Conservation (phyloP, 257 asterid species). For the Ligustrum vulgare region DNA sequence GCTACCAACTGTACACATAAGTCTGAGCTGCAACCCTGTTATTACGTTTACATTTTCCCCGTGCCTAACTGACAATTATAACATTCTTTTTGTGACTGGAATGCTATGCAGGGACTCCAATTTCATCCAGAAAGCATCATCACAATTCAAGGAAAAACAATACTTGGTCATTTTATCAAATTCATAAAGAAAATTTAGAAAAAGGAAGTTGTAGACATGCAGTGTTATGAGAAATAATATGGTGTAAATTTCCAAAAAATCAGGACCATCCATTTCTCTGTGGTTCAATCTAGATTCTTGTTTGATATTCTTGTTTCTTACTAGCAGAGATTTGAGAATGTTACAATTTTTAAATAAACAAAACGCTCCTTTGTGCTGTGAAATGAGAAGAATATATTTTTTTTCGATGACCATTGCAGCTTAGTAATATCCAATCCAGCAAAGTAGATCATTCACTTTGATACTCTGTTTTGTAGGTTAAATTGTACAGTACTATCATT, state of each 20-base stretch:
- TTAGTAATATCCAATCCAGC: not conserved
- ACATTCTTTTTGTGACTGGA: not conserved
- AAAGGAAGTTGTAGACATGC: slow-evolving; percentile 46
- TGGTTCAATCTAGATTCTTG: not conserved
- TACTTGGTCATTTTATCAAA: slow-evolving; percentile 69
- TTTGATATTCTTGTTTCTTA: not conserved
- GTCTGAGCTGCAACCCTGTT: not conserved
- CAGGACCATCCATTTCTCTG: not conserved
- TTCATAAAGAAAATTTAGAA: slow-evolving; percentile 66
- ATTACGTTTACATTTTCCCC: not conserved
- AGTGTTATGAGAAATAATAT: slow-evolving; percentile 28
- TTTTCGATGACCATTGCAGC: not conserved
- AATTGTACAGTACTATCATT: too few species aligned
- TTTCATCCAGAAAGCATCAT: slow-evolving; percentile 92
- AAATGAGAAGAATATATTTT: not conserved
- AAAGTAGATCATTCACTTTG: too few species aligned
- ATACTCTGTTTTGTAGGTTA: too few species aligned
- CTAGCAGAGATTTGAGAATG: not conserved
- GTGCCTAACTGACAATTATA: not conserved
- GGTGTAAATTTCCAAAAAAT: not conserved
- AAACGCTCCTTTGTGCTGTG: not conserved
- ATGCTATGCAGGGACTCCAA: slow-evolving; percentile 79
- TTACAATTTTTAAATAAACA: not conserved
- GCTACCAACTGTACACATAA: too few species aligned
- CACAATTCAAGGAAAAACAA: slow-evolving; percentile 69